Conservation (phyloP, 306 rosid species). For the Rosa rugosa region DNA sequence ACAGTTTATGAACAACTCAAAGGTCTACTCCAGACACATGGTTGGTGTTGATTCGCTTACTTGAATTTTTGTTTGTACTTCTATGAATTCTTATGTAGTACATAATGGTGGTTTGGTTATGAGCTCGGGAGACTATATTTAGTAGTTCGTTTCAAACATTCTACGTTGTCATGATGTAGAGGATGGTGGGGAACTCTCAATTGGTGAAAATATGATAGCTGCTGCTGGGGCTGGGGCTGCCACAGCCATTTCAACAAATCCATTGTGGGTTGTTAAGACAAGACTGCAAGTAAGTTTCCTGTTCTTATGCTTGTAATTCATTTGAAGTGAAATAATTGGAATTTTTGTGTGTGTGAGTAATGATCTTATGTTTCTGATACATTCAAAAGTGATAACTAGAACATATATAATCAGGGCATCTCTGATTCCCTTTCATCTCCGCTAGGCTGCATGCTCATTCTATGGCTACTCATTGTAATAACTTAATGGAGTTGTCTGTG, state of each 20-base stretch:
- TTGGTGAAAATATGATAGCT: conserved; percentile 68
- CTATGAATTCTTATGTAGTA: background rate
- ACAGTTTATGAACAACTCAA: conserved; percentile 83
- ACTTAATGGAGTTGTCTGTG: background rate
- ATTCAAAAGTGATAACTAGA: background rate
- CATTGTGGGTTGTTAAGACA: conserved; percentile 98
- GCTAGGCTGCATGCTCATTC: background rate
- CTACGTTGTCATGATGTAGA: conserved; percentile 23
- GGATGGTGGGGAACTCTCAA: conserved; percentile 56
- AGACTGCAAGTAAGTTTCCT: conserved; percentile 83
- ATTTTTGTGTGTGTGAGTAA: background rate
- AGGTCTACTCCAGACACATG: conserved; percentile 60
- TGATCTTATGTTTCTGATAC: conserved; percentile 18
- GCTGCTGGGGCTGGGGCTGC: conserved; percentile 98
- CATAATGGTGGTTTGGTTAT: conserved; percentile 12
- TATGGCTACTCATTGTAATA: conserved; percentile 3
- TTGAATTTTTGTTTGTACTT: conserved; percentile 8
- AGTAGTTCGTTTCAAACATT: conserved; percentile 10
- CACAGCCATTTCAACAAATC: conserved; percentile 83
- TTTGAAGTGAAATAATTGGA: background rate
- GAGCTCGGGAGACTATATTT: background rate
- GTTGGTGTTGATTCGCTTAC: conserved; percentile 45
- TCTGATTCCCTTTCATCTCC: conserved; percentile 7
- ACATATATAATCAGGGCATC: background rate
- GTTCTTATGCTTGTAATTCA: conserved; percentile 18